Percentiles rank a stretch among this genome's conserved stretches.
Evolutionary conservation across 257 asterid species (phyloP).

Genomic region (Solanum pimpinellifolium): DNA sequence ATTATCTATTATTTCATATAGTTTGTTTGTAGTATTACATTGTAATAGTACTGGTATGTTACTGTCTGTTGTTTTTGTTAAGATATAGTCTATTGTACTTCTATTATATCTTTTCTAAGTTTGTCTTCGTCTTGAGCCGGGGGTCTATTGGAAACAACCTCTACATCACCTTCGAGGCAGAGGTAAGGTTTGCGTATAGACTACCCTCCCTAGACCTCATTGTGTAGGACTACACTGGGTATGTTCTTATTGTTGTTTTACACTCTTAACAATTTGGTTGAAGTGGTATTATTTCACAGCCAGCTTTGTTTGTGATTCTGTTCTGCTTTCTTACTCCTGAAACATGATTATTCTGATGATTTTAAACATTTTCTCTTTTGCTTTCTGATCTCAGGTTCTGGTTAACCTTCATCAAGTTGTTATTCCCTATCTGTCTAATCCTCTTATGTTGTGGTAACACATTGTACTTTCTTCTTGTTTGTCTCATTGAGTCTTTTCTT

Average conservation of each 20-base stretch:
- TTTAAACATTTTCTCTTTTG: conserved; percentile 1
- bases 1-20: background rate
- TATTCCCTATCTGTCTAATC: conserved; percentile 74
- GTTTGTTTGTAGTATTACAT: background rate
- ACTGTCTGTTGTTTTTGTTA: background rate
- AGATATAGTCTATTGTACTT: background rate
- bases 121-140: background rate
- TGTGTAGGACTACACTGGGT: background rate
- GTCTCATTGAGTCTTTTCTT: background rate
- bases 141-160: background rate
- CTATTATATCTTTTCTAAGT: background rate
- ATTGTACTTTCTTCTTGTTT: conserved; percentile 2
- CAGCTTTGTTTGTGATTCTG: background rate
- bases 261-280: background rate
- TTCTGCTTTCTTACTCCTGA: background rate
- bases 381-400: conserved; percentile 51
- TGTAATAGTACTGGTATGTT: background rate
- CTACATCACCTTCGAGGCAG: background rate
- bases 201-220: background rate
- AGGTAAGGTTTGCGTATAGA: background rate
- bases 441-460: conserved; percentile 69
- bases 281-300: background rate
- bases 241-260: background rate
- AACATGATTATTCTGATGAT: background rate
- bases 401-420: conserved; percentile 63